phyloP scores from a whole-genome alignment of 768 basidiomycete genomes.

The Tylopilus felleus region DNA sequence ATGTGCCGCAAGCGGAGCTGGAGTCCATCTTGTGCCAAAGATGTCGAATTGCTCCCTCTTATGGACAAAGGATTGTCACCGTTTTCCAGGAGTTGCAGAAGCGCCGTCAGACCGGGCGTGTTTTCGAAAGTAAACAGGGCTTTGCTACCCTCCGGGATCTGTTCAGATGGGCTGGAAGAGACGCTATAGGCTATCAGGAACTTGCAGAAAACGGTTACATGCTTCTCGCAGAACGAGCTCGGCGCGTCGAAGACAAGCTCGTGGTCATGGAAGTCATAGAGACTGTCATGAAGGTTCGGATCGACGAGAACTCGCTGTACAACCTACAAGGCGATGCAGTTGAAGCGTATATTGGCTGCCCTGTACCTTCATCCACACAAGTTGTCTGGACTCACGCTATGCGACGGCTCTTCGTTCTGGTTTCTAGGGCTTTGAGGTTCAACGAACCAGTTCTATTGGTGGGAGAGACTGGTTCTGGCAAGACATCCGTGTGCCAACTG shows the following conservation, averaged over 20 bases:
- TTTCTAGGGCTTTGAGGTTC: slow-evolving; percentile 80
- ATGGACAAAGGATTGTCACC: slow-evolving; percentile 82
- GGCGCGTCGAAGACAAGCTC: slow-evolving; percentile 78
- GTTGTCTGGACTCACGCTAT: slow-evolving; percentile 93
- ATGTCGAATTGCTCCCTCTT: slow-evolving; percentile 91
- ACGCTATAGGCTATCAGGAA: slow-evolving; percentile 86
- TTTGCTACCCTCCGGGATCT: slow-evolving; percentile 96
- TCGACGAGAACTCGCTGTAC: slow-evolving; percentile 75
- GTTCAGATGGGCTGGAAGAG: slow-evolving; percentile 94
- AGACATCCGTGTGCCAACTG: slow-evolving; percentile 94
- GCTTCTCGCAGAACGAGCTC: slow-evolving; percentile 89
- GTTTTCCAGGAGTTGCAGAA: slow-evolving; percentile 95
- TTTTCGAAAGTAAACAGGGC: slow-evolving; percentile 96
- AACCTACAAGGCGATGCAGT: slow-evolving; percentile 46
- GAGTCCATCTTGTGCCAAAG: slow-evolving; percentile 92
- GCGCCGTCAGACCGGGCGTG: slow-evolving; percentile 82
- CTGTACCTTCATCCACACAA: slow-evolving; percentile 39
- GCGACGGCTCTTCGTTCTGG: slow-evolving; percentile 82
- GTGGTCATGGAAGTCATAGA: slow-evolving; percentile 94
- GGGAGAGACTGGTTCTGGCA: slow-evolving; percentile 96
- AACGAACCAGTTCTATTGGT: slow-evolving; percentile 95
- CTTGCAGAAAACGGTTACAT: slow-evolving; percentile 97
- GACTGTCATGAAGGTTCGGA: slow-evolving; percentile 77
- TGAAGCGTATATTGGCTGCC: slow-evolving; percentile 53
- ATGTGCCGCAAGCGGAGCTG: slow-evolving; percentile 91